Conservation (phyloP, 2,329 filamentous ascomycete species). For the Biscogniauxia mediterranea region DNA sequence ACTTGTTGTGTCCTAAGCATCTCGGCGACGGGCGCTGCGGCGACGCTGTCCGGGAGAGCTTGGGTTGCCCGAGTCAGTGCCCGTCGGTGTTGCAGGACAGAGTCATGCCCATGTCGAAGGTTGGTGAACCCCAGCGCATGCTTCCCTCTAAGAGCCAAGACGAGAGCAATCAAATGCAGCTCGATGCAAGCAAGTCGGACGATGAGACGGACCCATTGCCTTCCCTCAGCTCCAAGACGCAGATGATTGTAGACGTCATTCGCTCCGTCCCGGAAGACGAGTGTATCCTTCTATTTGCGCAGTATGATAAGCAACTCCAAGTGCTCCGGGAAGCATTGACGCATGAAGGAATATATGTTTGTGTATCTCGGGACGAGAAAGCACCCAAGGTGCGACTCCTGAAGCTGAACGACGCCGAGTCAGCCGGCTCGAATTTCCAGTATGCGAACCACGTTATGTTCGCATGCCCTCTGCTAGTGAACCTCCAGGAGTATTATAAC, state of each 20-base stretch:
- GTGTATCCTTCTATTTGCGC: slow-evolving; percentile 38
- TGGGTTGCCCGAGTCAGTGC: slow-evolving; percentile 6
- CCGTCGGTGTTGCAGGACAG: slow-evolving; percentile 7
- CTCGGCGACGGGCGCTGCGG: slow-evolving; percentile 15
- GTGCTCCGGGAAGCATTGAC: slow-evolving; percentile 25
- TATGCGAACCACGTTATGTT: slow-evolving; percentile 44
- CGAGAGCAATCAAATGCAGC: background rate
- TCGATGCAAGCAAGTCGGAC: slow-evolving; percentile 4
- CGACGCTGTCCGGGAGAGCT: background rate
- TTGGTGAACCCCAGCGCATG: slow-evolving; percentile 4
- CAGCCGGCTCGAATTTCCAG: slow-evolving; percentile 42
- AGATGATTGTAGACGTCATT: slow-evolving; percentile 20
- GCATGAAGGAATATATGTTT: slow-evolving; percentile 7
- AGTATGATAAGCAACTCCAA: slow-evolving; percentile 30
- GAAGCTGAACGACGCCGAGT: slow-evolving; percentile 37
- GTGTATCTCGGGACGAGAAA: no score
- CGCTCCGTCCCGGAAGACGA: slow-evolving; percentile 15
- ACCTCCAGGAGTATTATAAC: slow-evolving; percentile 33
- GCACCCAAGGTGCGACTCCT: slow-evolving; percentile 35
- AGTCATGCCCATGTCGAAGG: slow-evolving; percentile 6
- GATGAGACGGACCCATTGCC: slow-evolving; percentile 8
- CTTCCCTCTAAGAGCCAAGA: background rate
- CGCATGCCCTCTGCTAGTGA: slow-evolving; percentile 33
- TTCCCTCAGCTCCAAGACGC: slow-evolving; percentile 23
- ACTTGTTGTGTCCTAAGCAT: slow-evolving; percentile 26